These are phyloP conservation scores for Trametopsis cervina DNA, from an alignment of 768 basidiomycete genomes.

Conservation along the genomic window DNA sequence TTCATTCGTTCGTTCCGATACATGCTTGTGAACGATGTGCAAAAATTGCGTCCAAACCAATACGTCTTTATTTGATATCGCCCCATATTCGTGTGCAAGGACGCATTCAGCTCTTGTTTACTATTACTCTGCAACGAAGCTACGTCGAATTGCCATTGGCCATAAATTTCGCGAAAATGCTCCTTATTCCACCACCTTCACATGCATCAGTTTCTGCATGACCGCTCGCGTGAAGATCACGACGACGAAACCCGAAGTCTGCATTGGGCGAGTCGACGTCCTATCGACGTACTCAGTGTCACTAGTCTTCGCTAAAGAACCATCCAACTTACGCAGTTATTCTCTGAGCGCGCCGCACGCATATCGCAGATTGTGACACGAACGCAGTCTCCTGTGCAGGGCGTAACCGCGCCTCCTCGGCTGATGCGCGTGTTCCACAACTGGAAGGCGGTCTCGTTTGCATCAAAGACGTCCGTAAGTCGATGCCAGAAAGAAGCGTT, in stretches of 20 bases:
- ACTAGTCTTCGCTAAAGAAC: neutral
- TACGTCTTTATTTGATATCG: no score
- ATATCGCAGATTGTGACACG: slow-evolving; percentile 36
- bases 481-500: slow-evolving; percentile 54
- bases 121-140: no score
- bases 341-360: slow-evolving; percentile 31
- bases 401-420: slow-evolving; percentile 29
- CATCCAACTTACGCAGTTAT: slow-evolving; percentile 31
- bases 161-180: neutral
- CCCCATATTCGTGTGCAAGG: no score
- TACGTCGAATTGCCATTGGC: no score
- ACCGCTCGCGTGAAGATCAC: neutral
- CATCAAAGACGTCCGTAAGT: slow-evolving; percentile 45
- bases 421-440: slow-evolving; percentile 39
- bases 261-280: neutral
- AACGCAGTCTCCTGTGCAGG: slow-evolving; percentile 34
- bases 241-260: neutral
- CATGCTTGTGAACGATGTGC: no score
- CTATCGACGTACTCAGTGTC: neutral
- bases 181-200: neutral
- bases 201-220: neutral
- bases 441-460: slow-evolving; percentile 38
- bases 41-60: no score
- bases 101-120: no score
- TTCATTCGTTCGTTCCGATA: no score